A percentile compares a stretch with the other conserved stretches of the same genome.
Conservation (phyloP, 2,329 filamentous ascomycete species). For the Aspergillus chevalieri region DNA sequence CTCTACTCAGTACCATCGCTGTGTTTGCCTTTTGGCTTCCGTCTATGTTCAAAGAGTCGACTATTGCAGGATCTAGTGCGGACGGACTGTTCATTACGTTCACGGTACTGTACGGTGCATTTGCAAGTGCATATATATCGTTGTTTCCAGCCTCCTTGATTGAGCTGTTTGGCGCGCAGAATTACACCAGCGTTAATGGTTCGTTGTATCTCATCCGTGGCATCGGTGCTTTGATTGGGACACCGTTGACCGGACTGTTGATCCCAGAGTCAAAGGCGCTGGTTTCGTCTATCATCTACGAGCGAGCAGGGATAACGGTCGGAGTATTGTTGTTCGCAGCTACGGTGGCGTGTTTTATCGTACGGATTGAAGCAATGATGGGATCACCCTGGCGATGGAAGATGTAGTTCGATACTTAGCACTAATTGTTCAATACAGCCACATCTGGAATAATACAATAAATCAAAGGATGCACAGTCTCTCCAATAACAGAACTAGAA, state of each 20-base stretch:
- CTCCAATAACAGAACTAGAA: conserved; percentile 2
- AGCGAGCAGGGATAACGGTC: conserved; percentile 19
- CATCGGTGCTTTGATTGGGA: conserved; percentile 33
- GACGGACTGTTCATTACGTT: conserved; percentile 29
- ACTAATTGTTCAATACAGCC: not conserved
- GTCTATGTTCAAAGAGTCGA: conserved; percentile 12
- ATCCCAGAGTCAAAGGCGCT: conserved; percentile 18
- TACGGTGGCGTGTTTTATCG: conserved; percentile 21
- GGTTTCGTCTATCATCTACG: conserved; percentile 14
- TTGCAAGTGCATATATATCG: conserved; percentile 36
- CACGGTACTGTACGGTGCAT: conserved; percentile 30
- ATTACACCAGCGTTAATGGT: conserved; percentile 34
- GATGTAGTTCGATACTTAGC: conserved; percentile 5
- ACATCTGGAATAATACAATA: not conserved
- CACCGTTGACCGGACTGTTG: conserved; percentile 26
- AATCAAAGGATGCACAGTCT: not conserved
- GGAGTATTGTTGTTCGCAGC: conserved; percentile 22
- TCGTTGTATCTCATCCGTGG: conserved; percentile 36
- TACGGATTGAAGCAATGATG: conserved; percentile 19
- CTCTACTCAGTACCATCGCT: conserved; percentile 23
- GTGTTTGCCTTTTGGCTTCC: conserved; percentile 24
- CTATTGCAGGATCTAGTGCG: conserved; percentile 8
- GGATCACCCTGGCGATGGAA: conserved; percentile 19
- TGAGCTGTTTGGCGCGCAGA: conserved; percentile 33
- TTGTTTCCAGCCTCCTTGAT: conserved; percentile 34